Percentiles rank a stretch among this genome's conserved stretches.
These are phyloP conservation scores for Penicillium goetzii DNA, from an alignment of 495 filamentous ascomycete species.

Conservation along the genomic window DNA sequence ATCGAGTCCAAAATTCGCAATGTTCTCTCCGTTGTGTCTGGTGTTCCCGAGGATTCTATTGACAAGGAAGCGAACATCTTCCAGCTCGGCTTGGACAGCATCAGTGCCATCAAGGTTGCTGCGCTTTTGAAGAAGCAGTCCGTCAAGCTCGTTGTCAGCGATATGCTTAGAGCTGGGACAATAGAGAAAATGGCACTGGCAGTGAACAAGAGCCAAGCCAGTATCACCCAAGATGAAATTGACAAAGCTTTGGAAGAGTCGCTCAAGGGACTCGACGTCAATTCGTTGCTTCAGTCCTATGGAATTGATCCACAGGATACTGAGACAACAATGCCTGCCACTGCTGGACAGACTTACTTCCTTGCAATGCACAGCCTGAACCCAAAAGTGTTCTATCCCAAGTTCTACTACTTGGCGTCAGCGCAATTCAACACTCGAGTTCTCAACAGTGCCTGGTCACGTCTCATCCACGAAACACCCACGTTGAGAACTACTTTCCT, in stretches of 20 bases:
- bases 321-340: conserved; percentile 30
- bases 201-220: conserved; percentile 19
- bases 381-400: conserved; percentile 36
- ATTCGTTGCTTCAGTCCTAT: conserved; percentile 22
- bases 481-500: conserved; percentile 41
- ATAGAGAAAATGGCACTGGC: conserved; percentile 37
- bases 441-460: conserved; percentile 34
- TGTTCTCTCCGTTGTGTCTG: conserved; percentile 66
- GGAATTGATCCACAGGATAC: conserved; percentile 25
- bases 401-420: conserved; percentile 34
- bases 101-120: conserved; percentile 70
- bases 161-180: conserved; percentile 41
- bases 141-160: conserved; percentile 36
- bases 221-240: conserved; percentile 17
- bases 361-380: conserved; percentile 38
- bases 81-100: conserved; percentile 86
- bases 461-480: conserved; percentile 25
- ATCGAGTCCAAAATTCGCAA: conserved; percentile 58
- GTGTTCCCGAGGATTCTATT: conserved; percentile 63
- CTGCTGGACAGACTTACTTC: conserved; percentile 41
- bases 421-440: conserved; percentile 16
- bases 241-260: conserved; percentile 21
- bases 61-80: conserved; percentile 70
- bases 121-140: conserved; percentile 39
- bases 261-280: conserved; percentile 25